Base-by-base conservation (phyloP, 192 early-diverging fungal species). In the Gigaspora rosea region DNA sequence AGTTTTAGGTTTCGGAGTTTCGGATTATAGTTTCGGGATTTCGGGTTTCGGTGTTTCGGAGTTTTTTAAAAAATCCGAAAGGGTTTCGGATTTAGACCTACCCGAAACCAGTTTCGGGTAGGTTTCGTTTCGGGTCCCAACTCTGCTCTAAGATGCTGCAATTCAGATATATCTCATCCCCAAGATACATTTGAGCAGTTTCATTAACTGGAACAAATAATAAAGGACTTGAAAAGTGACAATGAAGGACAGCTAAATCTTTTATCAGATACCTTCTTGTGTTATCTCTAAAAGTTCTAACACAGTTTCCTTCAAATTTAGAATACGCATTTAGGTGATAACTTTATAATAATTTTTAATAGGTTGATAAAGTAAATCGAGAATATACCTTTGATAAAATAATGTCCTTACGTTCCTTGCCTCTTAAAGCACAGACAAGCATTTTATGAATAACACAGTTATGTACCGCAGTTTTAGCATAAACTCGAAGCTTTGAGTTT, bases 191-290 rank as follows among this genome's bases (percentile, higher is more conserved):
- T n/a, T 33, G 27, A 6, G 35, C 15, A 41, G 32, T 12, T 36
- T 63, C 75, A 36, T 74, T 70, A 9, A 79, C 74, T 7, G 73
- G 27, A 16, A 78, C 82, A 33, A 22, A 50, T 16, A 36, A 32
- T 27, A 51, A 33, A 10, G 32, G 35, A 12, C 73, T 20, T 18
- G 65, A 52, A 61, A 84, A 82, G 22, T 12, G 49, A 49, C 76
- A 82, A 58, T 52, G 20, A 8, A 84, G 33, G 4, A 78, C 41
- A 58, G 78, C 78, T 6, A 84, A 68, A 46, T 84, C 83, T 33
- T 82, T 84, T 59, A 68, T 32, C 12, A 82, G 49, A 3, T 73
- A 8, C 83, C 83, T 20, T 67, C 66, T 9, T 78, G 78, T n/a
- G 76, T 73, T 22, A 41, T 20, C 11, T 78, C 78, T 51, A 71